Percentiles rank a stretch among this genome's conserved stretches.
These are phyloP conservation scores for Coemansia sp. DNA, from an alignment of 192 early-diverging fungal species.

Conservation along the genomic window DNA sequence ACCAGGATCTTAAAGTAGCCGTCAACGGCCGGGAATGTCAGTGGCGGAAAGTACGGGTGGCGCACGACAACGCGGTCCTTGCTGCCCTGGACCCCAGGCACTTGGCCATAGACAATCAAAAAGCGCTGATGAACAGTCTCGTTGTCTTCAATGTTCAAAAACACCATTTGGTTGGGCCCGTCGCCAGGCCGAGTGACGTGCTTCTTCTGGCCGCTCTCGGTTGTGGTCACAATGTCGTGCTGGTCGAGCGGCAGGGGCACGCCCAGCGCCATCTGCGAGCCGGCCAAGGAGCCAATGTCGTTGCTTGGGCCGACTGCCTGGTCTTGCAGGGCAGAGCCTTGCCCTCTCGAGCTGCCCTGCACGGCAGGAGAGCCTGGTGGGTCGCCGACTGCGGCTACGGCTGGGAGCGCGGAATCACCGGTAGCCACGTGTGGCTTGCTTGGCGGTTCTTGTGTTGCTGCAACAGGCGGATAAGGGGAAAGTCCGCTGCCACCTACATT, in stretches of 20 bases:
- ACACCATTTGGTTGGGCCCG: conserved; percentile 18
- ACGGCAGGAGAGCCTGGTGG: neutral
- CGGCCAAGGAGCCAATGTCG: neutral
- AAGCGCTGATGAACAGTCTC: conserved; percentile 54
- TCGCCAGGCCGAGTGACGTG: conserved; percentile 1
- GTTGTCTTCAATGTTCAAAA: conserved; percentile 37
- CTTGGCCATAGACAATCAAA: conserved; percentile 46
- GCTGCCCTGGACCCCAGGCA: conserved; percentile 20
- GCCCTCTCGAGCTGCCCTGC: neutral
- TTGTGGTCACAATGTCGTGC: conserved; percentile 19
- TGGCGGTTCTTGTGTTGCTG: neutral
- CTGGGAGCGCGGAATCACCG: neutral
- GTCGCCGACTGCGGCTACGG: neutral
- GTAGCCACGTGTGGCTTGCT: neutral
- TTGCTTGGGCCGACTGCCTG: neutral
- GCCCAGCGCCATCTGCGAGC: conserved; percentile 16
- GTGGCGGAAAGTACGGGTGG: conserved; percentile 54
- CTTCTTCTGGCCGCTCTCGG: conserved; percentile 10
- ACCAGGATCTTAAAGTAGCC: conserved; percentile 62
- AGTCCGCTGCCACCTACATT: neutral
- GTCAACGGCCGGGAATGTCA: conserved; percentile 54
- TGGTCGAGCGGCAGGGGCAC: conserved; percentile 43
- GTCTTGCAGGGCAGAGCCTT: neutral
- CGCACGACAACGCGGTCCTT: conserved; percentile 35
- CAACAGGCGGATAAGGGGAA: conserved; percentile 14